phyloP scores from a whole-genome alignment of 805 yeast species.

The Lipomyces lipofer region DNA sequence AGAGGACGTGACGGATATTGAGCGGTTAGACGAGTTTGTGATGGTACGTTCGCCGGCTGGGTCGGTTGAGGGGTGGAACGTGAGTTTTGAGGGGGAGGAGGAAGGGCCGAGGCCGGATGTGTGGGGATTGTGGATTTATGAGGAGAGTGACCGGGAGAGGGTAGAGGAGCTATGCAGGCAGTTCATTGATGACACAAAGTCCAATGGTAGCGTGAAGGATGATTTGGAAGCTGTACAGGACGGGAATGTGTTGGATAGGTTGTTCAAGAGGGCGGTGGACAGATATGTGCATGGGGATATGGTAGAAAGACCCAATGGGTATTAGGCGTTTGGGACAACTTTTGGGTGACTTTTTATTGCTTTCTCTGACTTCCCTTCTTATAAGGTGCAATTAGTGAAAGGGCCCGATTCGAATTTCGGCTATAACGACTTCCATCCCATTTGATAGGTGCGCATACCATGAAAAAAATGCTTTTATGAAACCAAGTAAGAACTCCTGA shows the following conservation, averaged over 20 bases:
- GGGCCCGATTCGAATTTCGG: no score
- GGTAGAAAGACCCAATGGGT: background rate
- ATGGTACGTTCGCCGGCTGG: conserved; percentile 27
- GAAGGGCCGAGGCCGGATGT: conserved; percentile 25
- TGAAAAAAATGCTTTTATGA: background rate
- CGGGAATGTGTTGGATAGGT: conserved; percentile 8
- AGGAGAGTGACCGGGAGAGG: conserved; percentile 10
- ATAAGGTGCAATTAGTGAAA: no score
- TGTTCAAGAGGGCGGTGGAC: conserved; percentile 22
- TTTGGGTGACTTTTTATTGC: conserved; percentile 3
- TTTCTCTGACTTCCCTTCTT: no score
- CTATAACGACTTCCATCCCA: no score
- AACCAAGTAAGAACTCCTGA: no score
- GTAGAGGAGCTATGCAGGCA: conserved; percentile 20
- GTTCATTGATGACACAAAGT: background rate
- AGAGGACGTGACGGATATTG: conserved; percentile 28
- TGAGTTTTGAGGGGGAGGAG: conserved; percentile 17
- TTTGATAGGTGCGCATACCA: no score
- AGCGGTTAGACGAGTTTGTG: conserved; percentile 25
- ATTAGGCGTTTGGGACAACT: background rate
- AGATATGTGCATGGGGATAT: conserved; percentile 9
- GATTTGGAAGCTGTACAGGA: background rate
- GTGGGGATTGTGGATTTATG: conserved; percentile 32
- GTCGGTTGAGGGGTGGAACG: conserved; percentile 22
- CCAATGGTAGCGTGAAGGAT: background rate